Conservation (phyloP, 1,139 yeast species). For the Komagataea norvegica region DNA sequence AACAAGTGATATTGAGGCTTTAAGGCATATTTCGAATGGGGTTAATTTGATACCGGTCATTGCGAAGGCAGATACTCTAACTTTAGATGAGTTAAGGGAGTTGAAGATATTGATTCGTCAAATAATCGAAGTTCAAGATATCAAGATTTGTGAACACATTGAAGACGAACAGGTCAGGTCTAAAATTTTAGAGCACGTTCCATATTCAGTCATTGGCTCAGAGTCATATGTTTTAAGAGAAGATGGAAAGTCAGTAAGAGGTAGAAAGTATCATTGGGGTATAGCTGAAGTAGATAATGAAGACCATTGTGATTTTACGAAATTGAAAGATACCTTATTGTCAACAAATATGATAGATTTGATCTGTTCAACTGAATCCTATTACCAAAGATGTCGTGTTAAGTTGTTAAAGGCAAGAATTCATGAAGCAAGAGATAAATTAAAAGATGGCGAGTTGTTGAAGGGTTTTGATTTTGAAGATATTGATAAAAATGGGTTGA, state of each 20-base stretch:
- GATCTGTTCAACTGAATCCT: slow-evolving; percentile 49
- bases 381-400: slow-evolving; percentile 51
- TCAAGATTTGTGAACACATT: slow-evolving; percentile 54
- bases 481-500: slow-evolving; percentile 28
- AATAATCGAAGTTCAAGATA: slow-evolving; percentile 43
- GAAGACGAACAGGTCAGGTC: slow-evolving; percentile 36
- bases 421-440: slow-evolving; percentile 29
- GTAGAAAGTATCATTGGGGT: slow-evolving; percentile 74
- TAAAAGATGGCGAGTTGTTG: slow-evolving; percentile 21
- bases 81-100: slow-evolving; percentile 31
- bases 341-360: slow-evolving; percentile 55
- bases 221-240: slow-evolving; percentile 30
- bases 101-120: slow-evolving; percentile 44
- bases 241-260: slow-evolving; percentile 44
- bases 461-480: slow-evolving; percentile 28
- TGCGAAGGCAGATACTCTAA: slow-evolving; percentile 62
- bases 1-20: slow-evolving; percentile 59
- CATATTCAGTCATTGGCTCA: slow-evolving; percentile 60
- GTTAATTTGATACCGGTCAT: slow-evolving; percentile 70
- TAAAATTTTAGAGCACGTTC: slow-evolving; percentile 36
- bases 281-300: slow-evolving; percentile 63
- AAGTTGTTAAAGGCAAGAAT: slow-evolving; percentile 40
- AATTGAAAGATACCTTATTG: slow-evolving; percentile 48
- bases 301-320: slow-evolving; percentile 56
- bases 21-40: slow-evolving; percentile 59